A percentile compares a stretch with the other conserved stretches of the same genome.
These are phyloP conservation scores for Phytophthora pseudosyringae DNA, from an alignment of 352 stramenopile genomes.

Conservation along the genomic window DNA sequence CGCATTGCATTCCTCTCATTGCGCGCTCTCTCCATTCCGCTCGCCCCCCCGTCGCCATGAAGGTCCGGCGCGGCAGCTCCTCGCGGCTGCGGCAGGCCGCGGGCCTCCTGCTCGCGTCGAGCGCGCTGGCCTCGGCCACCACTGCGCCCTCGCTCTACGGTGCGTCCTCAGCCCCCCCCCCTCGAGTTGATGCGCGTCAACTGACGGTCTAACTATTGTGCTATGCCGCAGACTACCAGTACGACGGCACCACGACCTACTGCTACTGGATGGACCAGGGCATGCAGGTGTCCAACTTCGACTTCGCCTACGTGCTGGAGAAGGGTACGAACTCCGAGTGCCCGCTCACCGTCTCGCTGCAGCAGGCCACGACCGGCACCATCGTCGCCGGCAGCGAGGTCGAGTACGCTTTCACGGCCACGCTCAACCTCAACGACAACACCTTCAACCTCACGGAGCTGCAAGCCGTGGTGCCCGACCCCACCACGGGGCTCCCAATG, in stretches of 20 bases:
- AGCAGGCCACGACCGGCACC: slow-evolving; percentile 47
- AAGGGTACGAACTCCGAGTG: slow-evolving; percentile 54
- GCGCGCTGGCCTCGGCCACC: slow-evolving; percentile 26
- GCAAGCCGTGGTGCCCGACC: slow-evolving; percentile 60
- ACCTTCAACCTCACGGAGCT: slow-evolving; percentile 69
- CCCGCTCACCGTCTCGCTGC: slow-evolving; percentile 64
- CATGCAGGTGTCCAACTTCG: slow-evolving; percentile 70
- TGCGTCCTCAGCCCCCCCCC: slow-evolving; percentile 17
- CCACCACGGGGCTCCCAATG: slow-evolving; percentile 57
- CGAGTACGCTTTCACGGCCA: slow-evolving; percentile 79
- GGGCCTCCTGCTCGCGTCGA: slow-evolving; percentile 30
- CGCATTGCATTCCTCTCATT: slow-evolving; percentile 29
- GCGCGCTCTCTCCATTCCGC: slow-evolving; percentile 13
- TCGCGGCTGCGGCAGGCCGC: slow-evolving; percentile 27
- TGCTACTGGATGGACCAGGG: slow-evolving; percentile 84
- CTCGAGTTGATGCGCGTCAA: slow-evolving; percentile 20
- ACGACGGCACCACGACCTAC: slow-evolving; percentile 79
- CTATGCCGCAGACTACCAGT: slow-evolving; percentile 62
- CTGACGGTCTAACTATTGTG: not conserved
- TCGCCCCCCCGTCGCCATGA: slow-evolving; percentile 29
- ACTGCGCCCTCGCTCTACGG: slow-evolving; percentile 61
- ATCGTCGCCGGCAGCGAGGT: slow-evolving; percentile 44
- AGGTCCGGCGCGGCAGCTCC: slow-evolving; percentile 30
- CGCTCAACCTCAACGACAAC: slow-evolving; percentile 74
- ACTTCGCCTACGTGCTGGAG: slow-evolving; percentile 71